Conservation (phyloP, 306 rosid species). For the Inga laurina region DNA sequence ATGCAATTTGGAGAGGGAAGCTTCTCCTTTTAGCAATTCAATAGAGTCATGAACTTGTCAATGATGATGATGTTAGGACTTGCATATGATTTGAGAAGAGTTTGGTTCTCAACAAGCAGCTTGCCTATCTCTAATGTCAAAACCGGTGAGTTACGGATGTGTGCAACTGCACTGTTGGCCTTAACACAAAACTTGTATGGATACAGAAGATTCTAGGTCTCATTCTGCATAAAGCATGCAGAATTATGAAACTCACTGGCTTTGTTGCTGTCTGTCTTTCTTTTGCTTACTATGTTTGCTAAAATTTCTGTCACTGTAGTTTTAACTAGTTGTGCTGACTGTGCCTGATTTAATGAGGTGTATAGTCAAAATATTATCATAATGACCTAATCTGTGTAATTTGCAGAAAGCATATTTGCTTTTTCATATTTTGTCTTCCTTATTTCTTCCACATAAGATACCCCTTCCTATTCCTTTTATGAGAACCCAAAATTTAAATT, state of each 20-base stretch:
- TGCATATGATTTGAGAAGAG: background rate
- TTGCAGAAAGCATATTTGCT: background rate
- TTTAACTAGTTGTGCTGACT: background rate
- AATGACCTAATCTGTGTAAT: background rate
- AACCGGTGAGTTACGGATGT: conserved; percentile 5
- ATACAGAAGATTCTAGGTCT: background rate
- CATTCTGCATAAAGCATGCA: background rate
- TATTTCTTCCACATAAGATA: background rate
- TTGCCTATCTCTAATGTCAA: background rate
- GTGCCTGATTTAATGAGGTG: background rate
- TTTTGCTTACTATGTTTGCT: background rate
- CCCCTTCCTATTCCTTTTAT: too few species aligned
- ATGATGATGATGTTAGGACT: background rate
- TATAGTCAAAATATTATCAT: background rate
- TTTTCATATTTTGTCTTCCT: background rate
- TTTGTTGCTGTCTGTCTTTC: background rate
- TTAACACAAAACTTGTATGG: background rate
- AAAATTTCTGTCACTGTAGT: background rate
- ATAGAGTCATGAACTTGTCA: background rate
- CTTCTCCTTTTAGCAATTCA: background rate
- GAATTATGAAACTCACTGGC: background rate
- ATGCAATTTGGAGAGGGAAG: background rate
- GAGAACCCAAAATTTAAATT: too few species aligned
- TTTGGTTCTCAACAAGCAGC: background rate
- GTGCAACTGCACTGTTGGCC: background rate